These are phyloP conservation scores for Chlamydomonas reinhardtii DNA, from an alignment of 163 green algal genomes.

Conservation along the genomic window DNA sequence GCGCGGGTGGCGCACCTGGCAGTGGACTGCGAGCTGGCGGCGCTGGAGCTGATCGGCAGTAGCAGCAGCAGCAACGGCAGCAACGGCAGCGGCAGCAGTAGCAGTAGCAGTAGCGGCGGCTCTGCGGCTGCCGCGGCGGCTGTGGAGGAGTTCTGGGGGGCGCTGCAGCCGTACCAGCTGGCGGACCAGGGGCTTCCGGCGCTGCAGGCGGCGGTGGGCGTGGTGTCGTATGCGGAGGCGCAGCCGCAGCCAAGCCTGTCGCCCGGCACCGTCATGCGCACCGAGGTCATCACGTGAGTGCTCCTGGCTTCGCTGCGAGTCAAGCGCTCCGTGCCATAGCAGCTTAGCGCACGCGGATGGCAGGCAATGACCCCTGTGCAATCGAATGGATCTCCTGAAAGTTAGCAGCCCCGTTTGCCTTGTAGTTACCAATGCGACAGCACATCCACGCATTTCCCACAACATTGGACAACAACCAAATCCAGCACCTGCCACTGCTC, in stretches of 20 bases:
- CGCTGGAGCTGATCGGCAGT: constrained; percentile 3
- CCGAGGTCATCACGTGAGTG: constrained; percentile 39
- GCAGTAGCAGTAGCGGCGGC: background rate
- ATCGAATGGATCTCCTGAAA: too few species aligned
- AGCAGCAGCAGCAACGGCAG: background rate
- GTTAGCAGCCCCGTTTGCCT: too few species aligned
- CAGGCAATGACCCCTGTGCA: too few species aligned
- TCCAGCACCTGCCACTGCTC: too few species aligned
- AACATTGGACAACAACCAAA: too few species aligned
- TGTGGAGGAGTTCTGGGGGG: constrained; percentile 16
- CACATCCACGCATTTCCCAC: too few species aligned
- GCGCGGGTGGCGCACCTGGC: constrained; percentile 29
- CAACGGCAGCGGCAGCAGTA: background rate
- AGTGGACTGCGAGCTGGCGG: constrained; percentile 44
- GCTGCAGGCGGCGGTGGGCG: constrained; percentile 13
- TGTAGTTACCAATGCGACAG: too few species aligned
- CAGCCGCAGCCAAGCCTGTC: background rate
- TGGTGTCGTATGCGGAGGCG: constrained; percentile 39
- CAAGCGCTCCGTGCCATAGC: too few species aligned
- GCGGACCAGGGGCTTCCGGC: constrained; percentile 21
- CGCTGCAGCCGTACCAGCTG: constrained; percentile 17
- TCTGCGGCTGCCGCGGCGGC: too few species aligned
- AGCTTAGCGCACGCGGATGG: too few species aligned
- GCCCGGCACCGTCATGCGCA: constrained; percentile 20
- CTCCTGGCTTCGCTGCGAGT: background rate